A percentile compares a stretch with the other conserved stretches of the same genome.
Evolutionary conservation across 495 filamentous ascomycete genomes (phyloP).

Genomic region (Penicillium robsamsonii): DNA sequence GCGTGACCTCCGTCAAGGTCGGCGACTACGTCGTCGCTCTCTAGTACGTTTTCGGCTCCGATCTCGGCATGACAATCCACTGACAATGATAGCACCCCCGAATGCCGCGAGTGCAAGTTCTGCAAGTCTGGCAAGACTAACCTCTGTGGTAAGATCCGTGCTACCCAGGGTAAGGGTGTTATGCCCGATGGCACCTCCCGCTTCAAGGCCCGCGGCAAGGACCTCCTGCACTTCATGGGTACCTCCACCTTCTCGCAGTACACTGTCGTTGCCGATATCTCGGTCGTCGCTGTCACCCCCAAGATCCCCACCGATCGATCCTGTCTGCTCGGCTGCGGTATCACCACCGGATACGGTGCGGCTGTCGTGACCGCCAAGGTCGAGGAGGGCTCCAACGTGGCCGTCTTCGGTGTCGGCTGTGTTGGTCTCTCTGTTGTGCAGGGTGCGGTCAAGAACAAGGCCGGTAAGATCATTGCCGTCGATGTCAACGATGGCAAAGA

Average conservation of each 20-base stretch:
- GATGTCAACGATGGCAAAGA: conserved; percentile 94
- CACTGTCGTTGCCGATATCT: conserved; percentile 98
- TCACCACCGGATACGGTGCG: conserved; percentile 97
- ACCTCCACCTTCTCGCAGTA: conserved; percentile 98
- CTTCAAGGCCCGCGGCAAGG: conserved; percentile 90
- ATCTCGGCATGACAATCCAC: neutral
- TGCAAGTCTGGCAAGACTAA: conserved; percentile 99
- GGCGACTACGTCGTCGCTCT: conserved; percentile 83
- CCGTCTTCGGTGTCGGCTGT: conserved; percentile 93
- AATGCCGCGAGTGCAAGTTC: conserved; percentile 98
- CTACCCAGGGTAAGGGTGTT: conserved; percentile 91
- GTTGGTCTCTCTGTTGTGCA: conserved; percentile 94
- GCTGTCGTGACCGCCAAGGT: conserved; percentile 88
- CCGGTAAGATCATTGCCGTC: conserved; percentile 88
- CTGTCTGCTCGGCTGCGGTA: conserved; percentile 93
- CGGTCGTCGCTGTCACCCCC: conserved; percentile 86
- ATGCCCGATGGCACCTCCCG: conserved; percentile 98
- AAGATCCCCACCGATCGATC: conserved; percentile 95
- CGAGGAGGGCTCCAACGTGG: conserved; percentile 85
- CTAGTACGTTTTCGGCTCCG: conserved; percentile 58
- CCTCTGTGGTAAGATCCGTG: conserved; percentile 97
- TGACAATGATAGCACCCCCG: conserved; percentile 68
- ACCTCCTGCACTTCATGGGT: conserved; percentile 98
- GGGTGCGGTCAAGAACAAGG: conserved; percentile 85
- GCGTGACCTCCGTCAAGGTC: conserved; percentile 88